A percentile compares a stretch with the other conserved stretches of the same genome.
These are phyloP conservation scores for Chlamydomonas eustigma DNA, from an alignment of 139 green algal genomes.

Conservation along the genomic window DNA sequence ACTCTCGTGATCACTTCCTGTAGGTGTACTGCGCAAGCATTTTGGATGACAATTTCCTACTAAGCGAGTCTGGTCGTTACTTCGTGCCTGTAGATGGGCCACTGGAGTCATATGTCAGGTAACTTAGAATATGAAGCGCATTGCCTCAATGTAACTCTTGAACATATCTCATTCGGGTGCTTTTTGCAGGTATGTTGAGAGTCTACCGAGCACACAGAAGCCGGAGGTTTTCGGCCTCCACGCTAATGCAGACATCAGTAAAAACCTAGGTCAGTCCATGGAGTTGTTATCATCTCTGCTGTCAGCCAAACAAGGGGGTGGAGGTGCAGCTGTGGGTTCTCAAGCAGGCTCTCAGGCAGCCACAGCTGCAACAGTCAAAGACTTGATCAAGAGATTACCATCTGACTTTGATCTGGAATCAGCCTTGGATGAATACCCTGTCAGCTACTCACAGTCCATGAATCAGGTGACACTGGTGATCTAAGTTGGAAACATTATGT, in stretches of 20 bases:
- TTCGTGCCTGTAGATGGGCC: constrained; percentile 34
- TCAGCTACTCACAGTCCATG: constrained; percentile 60
- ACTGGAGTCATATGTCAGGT: constrained; percentile 29
- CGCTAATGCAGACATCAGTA: constrained; percentile 63
- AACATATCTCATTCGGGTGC: too few species aligned
- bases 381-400: constrained; percentile 48
- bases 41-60: constrained; percentile 1
- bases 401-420: constrained; percentile 55
- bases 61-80: constrained; percentile 46
- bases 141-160: neutral
- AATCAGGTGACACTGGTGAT: too few species aligned
- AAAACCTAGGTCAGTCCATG: constrained; percentile 27
- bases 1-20: neutral
- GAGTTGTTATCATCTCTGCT: constrained; percentile 8
- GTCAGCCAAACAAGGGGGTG: constrained; percentile 9
- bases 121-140: neutral
- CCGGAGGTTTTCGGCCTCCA: constrained; percentile 65
- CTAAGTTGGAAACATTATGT: too few species aligned
- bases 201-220: neutral
- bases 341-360: constrained; percentile 11
- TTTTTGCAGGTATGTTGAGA: neutral
- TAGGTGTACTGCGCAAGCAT: constrained; percentile 3
- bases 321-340: constrained; percentile 15
- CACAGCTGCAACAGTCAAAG: constrained; percentile 32
- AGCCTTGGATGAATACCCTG: constrained; percentile 36